Evolutionary conservation across 805 yeast species (phyloP).

Genomic region (Brettanomyces naardenensis): DNA sequence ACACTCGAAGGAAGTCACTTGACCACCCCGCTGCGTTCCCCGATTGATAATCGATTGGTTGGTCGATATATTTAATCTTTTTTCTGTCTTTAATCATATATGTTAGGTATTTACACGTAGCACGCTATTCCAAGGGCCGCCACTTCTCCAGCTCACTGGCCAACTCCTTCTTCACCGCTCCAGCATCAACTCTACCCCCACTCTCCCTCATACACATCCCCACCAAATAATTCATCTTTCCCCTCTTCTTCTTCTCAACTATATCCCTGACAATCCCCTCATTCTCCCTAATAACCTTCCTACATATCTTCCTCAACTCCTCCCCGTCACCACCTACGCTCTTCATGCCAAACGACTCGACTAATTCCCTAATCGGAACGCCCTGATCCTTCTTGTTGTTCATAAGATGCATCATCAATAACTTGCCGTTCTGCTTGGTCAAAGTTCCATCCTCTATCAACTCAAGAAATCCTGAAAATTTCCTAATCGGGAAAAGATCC

Average conservation of each 20-base stretch:
- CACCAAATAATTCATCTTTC: constrained; percentile 66
- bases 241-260: constrained; percentile 45
- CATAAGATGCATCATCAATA: constrained; percentile 55
- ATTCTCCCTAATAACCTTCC: constrained; percentile 32
- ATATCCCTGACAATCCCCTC: constrained; percentile 51
- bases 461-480: constrained; percentile 47
- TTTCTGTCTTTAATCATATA: no score
- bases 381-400: constrained; percentile 34
- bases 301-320: constrained; percentile 25
- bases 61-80: no score
- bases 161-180: neutral
- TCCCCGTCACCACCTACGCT: constrained; percentile 28
- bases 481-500: constrained; percentile 29
- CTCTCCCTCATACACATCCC: constrained; percentile 71
- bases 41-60: no score
- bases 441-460: constrained; percentile 39
- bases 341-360: constrained; percentile 46
- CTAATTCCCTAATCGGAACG: constrained; percentile 32
- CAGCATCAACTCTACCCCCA: constrained; percentile 1
- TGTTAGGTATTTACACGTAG: no score
- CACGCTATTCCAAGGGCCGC: no score
- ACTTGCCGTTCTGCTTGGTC: constrained; percentile 62
- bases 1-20: no score
- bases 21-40: no score
- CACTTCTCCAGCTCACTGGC: neutral